Evolutionary conservation across 352 stramenopile species (phyloP).

Genomic region (Peronosclerospora sorghi): DNA sequence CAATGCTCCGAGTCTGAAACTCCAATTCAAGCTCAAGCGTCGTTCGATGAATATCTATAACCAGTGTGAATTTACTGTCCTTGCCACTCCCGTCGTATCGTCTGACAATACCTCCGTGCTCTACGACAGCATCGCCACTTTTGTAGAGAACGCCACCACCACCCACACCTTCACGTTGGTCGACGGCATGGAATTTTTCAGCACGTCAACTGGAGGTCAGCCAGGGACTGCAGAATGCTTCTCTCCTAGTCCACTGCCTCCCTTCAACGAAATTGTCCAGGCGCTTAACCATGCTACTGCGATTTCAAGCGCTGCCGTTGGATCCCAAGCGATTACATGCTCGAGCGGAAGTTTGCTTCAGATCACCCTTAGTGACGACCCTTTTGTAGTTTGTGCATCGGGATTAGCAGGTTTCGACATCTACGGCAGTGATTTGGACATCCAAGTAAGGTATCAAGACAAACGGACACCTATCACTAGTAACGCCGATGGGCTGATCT

Average conservation of each 20-base stretch:
- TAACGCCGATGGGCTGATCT: background rate
- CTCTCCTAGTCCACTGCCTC: background rate
- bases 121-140: slow-evolving; percentile 12
- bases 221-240: background rate
- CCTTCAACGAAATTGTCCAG: background rate
- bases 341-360: background rate
- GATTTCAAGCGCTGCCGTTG: slow-evolving; percentile 1
- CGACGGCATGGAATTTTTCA: slow-evolving; percentile 8
- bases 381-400: slow-evolving; percentile 7
- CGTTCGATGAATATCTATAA: slow-evolving; percentile 19
- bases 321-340: background rate
- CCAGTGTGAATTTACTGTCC: slow-evolving; percentile 10
- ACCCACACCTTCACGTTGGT: slow-evolving; percentile 17
- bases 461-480: background rate
- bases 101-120: slow-evolving; percentile 5
- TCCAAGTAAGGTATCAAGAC: slow-evolving; percentile 5
- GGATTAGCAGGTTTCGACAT: slow-evolving; percentile 5
- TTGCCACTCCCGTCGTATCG: slow-evolving; percentile 10
- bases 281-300: slow-evolving; percentile 2
- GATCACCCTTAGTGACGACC: slow-evolving; percentile 1
- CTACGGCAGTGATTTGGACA: slow-evolving; percentile 7
- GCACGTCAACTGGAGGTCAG: background rate
- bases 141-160: slow-evolving; percentile 4
- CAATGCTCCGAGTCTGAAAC: slow-evolving; percentile 1
- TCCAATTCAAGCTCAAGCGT: slow-evolving; percentile 24